Evolutionary conservation across 2,329 filamentous ascomycete species (phyloP), one percentile per base, ranked within the genome.

Genomic region (Pseudogymnoascus sp.): DNA sequence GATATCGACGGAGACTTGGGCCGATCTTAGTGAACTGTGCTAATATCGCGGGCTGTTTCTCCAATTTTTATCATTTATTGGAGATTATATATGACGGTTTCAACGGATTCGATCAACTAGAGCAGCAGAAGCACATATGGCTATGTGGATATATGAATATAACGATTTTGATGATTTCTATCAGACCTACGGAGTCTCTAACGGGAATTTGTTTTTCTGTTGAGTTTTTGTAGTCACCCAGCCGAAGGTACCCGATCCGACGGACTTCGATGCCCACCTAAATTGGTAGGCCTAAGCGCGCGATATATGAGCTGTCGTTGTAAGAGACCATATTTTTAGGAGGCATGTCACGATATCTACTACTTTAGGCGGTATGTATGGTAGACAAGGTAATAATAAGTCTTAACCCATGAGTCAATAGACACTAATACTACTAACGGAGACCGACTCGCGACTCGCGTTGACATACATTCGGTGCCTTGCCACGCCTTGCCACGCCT

Each of bases 201-300:
- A 42, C 36, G 47, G 23, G 60, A 31, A n/a, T 19, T 62, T 62
- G 35, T 44, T 62, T 62, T 62, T 47, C 60, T 19, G 33, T 40
- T 62, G 38, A 40, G 38, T 44, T 47, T 31, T 31, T 31, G 60
- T 28, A 31, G 28, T 44, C 36, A 40, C 15, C 17, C 36, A 6
- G 11, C 60, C 60, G 38, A 40, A 6, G 28, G 15, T 42, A 42
- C 60, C 42, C 60, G 38, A 36, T 13, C 9, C 7, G 13, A 31
- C 60, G 60, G 42, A 62, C 26, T 62, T 47, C 60, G 47, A 57
- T 33, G 47, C 47, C 42, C 13, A 47, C 9, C 42, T n/a, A 26
- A 47, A 26, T 47, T 26, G 26, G 21, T 15, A 26, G 42, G 42
- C 42, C 42, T 26, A 47, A 47, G 19, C 13, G 7, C 13, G 13